Evolutionary conservation across 2,329 filamentous ascomycete genomes (phyloP).

Genomic region (Fusarium sp.): DNA sequence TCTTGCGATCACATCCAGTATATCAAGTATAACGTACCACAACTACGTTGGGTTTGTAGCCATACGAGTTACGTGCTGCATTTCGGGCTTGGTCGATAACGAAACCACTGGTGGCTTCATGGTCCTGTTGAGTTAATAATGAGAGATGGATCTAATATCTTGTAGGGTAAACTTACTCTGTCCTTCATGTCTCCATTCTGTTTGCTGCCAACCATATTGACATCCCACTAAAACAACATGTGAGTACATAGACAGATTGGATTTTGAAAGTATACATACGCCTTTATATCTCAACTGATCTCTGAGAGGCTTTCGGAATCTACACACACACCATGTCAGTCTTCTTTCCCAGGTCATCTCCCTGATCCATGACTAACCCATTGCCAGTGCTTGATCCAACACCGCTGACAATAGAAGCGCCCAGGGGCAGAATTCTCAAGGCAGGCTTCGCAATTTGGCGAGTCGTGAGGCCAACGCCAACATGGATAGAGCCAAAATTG

Average conservation of each 20-base stretch:
- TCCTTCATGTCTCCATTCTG: constrained; percentile 10
- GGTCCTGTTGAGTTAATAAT: background rate
- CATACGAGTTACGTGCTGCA: background rate
- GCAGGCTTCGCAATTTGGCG: background rate
- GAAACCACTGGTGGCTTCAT: background rate
- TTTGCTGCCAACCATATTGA: constrained; percentile 8
- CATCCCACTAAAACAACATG: background rate
- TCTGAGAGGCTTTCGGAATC: background rate
- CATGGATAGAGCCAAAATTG: background rate
- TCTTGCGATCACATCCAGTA: background rate
- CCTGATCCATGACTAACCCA: background rate
- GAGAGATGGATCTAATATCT: background rate
- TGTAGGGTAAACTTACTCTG: background rate
- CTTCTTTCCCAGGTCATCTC: rapidly evolving
- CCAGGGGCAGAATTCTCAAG: constrained; percentile 4
- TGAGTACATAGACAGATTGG: too few species aligned
- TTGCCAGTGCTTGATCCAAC: constrained; percentile 7
- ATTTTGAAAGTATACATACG: background rate
- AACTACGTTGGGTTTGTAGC: constrained; percentile 1
- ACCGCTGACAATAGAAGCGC: constrained; percentile 12
- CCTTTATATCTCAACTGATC: constrained; percentile 8
- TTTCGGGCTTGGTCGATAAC: background rate
- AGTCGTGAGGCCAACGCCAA: background rate
- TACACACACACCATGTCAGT: background rate
- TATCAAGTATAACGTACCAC: background rate